These are phyloP conservation scores for Isabelozyma heimii DNA, from an alignment of 805 yeast genomes.

Conservation along the genomic window DNA sequence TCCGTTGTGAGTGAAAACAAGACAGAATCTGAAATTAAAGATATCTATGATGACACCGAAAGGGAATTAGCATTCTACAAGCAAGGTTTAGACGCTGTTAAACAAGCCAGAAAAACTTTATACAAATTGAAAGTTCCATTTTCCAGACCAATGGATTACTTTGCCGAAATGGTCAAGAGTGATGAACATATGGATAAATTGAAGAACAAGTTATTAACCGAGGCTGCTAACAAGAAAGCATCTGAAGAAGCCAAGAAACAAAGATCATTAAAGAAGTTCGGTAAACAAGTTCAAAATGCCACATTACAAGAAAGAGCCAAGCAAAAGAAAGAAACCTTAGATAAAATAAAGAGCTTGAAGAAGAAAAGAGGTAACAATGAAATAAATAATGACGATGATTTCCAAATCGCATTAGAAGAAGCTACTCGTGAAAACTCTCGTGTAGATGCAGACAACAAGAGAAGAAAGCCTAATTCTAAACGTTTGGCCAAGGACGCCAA, in stretches of 20 bases:
- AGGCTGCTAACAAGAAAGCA: slow-evolving; percentile 82
- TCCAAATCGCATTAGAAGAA: slow-evolving; percentile 91
- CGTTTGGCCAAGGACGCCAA: slow-evolving; percentile 70
- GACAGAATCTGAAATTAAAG: slow-evolving; percentile 68
- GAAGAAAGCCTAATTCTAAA: slow-evolving; percentile 59
- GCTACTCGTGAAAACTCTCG: slow-evolving; percentile 58
- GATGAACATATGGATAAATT: slow-evolving; percentile 98
- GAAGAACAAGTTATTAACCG: slow-evolving; percentile 75
- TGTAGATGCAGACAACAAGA: slow-evolving; percentile 38
- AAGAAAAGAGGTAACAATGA: slow-evolving; percentile 81
- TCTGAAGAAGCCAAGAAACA: slow-evolving; percentile 92
- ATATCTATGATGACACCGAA: slow-evolving; percentile 92
- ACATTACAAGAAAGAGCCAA: slow-evolving; percentile 91
- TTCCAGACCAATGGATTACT: slow-evolving; percentile 90
- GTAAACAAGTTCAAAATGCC: slow-evolving; percentile 94
- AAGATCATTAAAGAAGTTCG: slow-evolving; percentile 92
- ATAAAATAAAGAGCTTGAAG: slow-evolving; percentile 86
- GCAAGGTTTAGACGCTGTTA: slow-evolving; percentile 86
- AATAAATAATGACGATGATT: slow-evolving; percentile 64
- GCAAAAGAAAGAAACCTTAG: slow-evolving; percentile 87
- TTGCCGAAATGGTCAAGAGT: slow-evolving; percentile 97
- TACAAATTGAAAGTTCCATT: slow-evolving; percentile 78
- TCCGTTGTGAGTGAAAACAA: slow-evolving; percentile 58
- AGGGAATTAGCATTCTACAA: slow-evolving; percentile 94
- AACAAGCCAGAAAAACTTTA: slow-evolving; percentile 63